Base-by-base conservation (phyloP, 257 asterid species). In the Phtheirospermum japonicum region DNA sequence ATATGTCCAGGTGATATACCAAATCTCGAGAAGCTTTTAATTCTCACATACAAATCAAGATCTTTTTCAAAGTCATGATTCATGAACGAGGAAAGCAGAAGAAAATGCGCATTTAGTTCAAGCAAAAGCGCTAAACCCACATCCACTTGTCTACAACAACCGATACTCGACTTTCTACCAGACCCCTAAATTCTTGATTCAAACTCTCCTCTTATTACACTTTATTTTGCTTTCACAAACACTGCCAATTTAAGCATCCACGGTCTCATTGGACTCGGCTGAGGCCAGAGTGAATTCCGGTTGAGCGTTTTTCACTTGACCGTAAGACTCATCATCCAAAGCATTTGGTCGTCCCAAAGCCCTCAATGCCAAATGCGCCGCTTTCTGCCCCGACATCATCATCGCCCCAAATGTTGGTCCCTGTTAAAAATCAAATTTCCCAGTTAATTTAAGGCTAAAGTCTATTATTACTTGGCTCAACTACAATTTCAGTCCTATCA, bases 351-450 rank as follows among this genome's bases (percentile, higher is more conserved):
- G 77, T 48, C 94, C 95, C 76, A 89, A 65, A 0, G 95, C 87
- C 79, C 79, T 82, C 82, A 89, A 67, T 2, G 97, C 95, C 89
- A 89, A 76, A 63, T 89, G 97, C 16, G 97, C 97, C 52, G 97
- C 97, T 69, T 89, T 89, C 78, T 82, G 95, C 13, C 97, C 97
- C 0, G 97, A 89, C 0, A 89, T 80, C 97, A 89, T 86, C 95
- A 89, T 89, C 7, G 97, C 97, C 6, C 97, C 97, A 53, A 89
- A 89, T 3, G 97, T 89, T 19, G 94, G 97, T 4, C 97, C 97
- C 97, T 89, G 76, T 19, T 5, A 34, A 32, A 19, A 51, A 19
- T 20, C 31, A 37, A 50, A 54, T 48, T 37, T 13, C 37, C 32
- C 12, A 14, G 64, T 61, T 57, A 48, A 9, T 46, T 48, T 48